A percentile compares a stretch with the other conserved stretches of the same genome.
These are phyloP conservation scores for Ailanthus altissimus DNA, from an alignment of 345 rosid species.

Conservation along the genomic window DNA sequence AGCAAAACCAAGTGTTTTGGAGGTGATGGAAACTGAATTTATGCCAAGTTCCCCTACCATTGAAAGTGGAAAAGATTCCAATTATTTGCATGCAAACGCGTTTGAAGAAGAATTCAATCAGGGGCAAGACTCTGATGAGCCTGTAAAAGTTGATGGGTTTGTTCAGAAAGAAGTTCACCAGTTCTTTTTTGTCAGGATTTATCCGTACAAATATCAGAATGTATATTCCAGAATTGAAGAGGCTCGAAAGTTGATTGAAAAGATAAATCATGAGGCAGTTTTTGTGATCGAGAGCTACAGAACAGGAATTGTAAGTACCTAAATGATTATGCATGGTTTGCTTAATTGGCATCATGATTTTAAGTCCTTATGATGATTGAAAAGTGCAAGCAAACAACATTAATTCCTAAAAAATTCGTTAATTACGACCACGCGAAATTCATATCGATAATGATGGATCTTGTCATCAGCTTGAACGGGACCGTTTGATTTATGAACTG, in stretches of 20 bases:
- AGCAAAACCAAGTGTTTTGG: not conserved
- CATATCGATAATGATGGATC: too few species aligned
- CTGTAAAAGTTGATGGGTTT: not conserved
- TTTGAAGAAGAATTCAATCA: not conserved
- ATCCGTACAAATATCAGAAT: not conserved
- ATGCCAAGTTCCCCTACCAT: not conserved
- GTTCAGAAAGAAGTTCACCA: not conserved
- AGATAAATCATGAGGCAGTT: too few species aligned
- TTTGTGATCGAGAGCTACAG: too few species aligned
- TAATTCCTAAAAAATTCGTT: too few species aligned
- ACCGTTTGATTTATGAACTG: not conserved
- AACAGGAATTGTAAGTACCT: too few species aligned
- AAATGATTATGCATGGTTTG: too few species aligned
- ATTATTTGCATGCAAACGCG: not conserved
- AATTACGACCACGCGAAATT: too few species aligned
- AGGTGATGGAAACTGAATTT: not conserved
- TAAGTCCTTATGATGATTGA: too few species aligned
- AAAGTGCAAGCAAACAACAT: too few species aligned
- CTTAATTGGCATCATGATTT: too few species aligned
- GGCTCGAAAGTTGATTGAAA: too few species aligned
- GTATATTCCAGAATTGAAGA: not conserved
- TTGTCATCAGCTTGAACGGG: too few species aligned
- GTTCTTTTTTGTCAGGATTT: not conserved
- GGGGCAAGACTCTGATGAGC: conserved; percentile 5
- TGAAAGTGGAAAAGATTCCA: not conserved